Base-by-base conservation (phyloP, 768 basidiomycete species). In the Tulasnella sp. region DNA sequence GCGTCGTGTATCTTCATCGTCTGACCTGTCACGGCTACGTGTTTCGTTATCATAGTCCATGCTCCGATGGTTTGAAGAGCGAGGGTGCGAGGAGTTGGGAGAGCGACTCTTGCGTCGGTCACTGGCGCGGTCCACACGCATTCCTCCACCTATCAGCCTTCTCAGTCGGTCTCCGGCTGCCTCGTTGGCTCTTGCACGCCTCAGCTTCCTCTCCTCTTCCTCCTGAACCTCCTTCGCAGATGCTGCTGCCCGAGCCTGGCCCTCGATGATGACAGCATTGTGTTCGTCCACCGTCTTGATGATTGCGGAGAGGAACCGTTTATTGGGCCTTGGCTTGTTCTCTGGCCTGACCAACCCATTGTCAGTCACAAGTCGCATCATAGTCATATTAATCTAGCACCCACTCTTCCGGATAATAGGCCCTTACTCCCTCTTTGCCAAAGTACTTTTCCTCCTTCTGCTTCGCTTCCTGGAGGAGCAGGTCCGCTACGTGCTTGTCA, bases 211-310 rank as follows among this genome's bases (percentile, higher is more conserved):
- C 32, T 77, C 75, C 66, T 75, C 69, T 59, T 74, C 76, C 62
- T 75, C 76, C 40, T 72, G 73, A 67, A 75, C 74, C 64, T 77
- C 73, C 76, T 74, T 74, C 41, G 73, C 74, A 62, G 75, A 65
- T 37, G 73, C 69, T 2, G 80, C 80, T 3, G 78, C 78, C 11
- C 78, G 70, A 29, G 79, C 79, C 72, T 83, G 82, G 22, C 76
- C 74, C 12, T 78, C 77, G 3, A 81, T 73, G 5, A 99, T 83
- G 14, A 90, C 88, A 80, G 90, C 88, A 80, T 99, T 99, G 78
- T 99, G 97, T 72, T 95, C 95, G 78, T 97, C 95, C 4, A 97
- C 97, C 75, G 87, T 94, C 76, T 89, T 88, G 72, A 99, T 95
- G 74, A 99, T 94, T 26, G 79, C 77, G 0, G 78, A 77, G 8